phyloP scores from a whole-genome alignment of 1,284 basidiomycete genomes.

The Microbotryomycetes sp. region DNA sequence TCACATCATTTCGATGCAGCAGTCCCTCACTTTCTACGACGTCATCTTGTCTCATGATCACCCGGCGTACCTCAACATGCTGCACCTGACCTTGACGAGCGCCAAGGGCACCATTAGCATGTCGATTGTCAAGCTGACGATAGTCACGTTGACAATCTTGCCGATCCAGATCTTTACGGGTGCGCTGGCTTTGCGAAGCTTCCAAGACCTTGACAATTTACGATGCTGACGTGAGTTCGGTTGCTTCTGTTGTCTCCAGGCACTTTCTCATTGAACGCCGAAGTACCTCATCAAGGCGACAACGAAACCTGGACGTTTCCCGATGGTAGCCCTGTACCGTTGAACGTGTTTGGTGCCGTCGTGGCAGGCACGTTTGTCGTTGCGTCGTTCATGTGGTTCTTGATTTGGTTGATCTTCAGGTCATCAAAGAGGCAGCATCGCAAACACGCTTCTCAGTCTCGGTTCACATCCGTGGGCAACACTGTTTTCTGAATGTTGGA shows the following conservation, averaged over 20 bases:
- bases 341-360: constrained; percentile 41
- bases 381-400: constrained; percentile 22
- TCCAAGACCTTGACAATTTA: neutral
- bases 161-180: constrained; percentile 61
- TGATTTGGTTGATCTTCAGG: constrained; percentile 40
- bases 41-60: constrained; percentile 81
- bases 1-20: constrained; percentile 82
- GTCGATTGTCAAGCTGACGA: constrained; percentile 60
- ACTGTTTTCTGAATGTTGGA: too few species aligned
- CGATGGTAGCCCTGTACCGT: constrained; percentile 37
- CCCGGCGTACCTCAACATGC: constrained; percentile 72
- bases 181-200: too few species aligned
- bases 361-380: constrained; percentile 39
- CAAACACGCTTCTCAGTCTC: too few species aligned
- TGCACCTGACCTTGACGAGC: constrained; percentile 58
- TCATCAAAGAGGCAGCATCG: constrained; percentile 39
- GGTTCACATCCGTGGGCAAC: too few species aligned
- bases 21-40: constrained; percentile 80
- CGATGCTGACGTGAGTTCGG: too few species aligned
- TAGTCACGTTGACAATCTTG: constrained; percentile 63
- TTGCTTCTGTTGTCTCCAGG: too few species aligned
- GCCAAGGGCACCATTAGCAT: constrained; percentile 61
- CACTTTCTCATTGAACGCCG: constrained; percentile 57
- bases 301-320: constrained; percentile 31
- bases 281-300: constrained; percentile 45